Evolutionary conservation across 768 basidiomycete genomes (phyloP).

Genomic region (Serpula lacrymans): DNA sequence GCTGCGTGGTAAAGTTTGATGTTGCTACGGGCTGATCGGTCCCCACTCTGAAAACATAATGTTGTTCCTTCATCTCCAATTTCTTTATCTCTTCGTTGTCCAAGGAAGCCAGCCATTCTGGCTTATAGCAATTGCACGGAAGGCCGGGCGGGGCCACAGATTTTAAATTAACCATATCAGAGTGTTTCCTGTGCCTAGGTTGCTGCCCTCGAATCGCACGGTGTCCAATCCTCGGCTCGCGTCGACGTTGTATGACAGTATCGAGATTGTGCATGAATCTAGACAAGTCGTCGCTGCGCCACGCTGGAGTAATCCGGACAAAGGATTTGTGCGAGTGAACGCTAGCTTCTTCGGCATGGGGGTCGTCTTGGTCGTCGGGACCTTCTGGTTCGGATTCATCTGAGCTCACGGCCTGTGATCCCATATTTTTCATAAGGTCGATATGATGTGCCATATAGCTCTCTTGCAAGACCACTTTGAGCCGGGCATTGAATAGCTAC

Average conservation of each 20-base stretch:
- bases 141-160: not conserved
- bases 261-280: not conserved
- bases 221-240: not conserved
- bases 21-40: too few relatives aligned
- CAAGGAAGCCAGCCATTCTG: not conserved
- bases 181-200: not conserved
- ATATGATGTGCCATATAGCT: not conserved
- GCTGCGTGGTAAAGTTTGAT: too few relatives aligned
- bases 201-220: not conserved
- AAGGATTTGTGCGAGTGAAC: not conserved
- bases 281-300: not conserved
- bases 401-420: constrained; percentile 2
- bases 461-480: not conserved
- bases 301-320: not conserved
- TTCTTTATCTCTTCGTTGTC: too few relatives aligned
- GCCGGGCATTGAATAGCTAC: not conserved
- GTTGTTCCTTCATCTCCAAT: too few relatives aligned
- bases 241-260: not conserved
- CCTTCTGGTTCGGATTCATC: not conserved
- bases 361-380: not conserved
- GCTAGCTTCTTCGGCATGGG: too few relatives aligned
- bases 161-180: not conserved
- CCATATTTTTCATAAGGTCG: not conserved
- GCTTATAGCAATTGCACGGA: constrained; percentile 1
- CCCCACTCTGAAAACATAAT: too few relatives aligned